A percentile compares a stretch with the other conserved stretches of the same genome.
These are phyloP conservation scores for Salix purpurea DNA, from an alignment of 345 rosid species.

Conservation along the genomic window DNA sequence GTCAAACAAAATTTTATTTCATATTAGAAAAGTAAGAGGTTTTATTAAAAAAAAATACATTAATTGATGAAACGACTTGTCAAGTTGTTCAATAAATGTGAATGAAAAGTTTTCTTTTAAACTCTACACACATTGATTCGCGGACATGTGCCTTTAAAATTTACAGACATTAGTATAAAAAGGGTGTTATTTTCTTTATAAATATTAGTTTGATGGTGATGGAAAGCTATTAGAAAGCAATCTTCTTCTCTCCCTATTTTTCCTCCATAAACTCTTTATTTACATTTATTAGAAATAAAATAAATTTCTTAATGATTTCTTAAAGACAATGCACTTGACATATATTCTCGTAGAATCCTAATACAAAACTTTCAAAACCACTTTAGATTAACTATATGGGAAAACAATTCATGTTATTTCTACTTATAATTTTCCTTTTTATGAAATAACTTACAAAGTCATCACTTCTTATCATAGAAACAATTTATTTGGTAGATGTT, in stretches of 20 bases:
- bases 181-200: background rate
- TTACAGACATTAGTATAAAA: fast-evolving
- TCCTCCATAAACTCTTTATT: background rate
- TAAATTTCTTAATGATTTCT: background rate
- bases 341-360: too few relatives aligned
- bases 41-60: too few relatives aligned
- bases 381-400: too few relatives aligned
- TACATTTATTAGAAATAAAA: background rate
- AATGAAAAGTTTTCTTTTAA: background rate
- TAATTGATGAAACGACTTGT: background rate
- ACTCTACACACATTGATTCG: background rate
- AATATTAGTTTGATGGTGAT: background rate
- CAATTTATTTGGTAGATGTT: too few relatives aligned
- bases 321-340: too few relatives aligned
- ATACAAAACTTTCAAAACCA: too few relatives aligned
- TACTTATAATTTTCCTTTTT: too few relatives aligned
- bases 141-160: background rate
- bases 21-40: too few relatives aligned
- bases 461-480: too few relatives aligned
- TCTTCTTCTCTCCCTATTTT: background rate
- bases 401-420: too few relatives aligned
- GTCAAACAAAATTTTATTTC: too few relatives aligned
- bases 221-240: background rate
- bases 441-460: too few relatives aligned
- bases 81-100: background rate